phyloP scores from a whole-genome alignment of 164 flowering plant genomes.

The Aristolochia contorta region DNA sequence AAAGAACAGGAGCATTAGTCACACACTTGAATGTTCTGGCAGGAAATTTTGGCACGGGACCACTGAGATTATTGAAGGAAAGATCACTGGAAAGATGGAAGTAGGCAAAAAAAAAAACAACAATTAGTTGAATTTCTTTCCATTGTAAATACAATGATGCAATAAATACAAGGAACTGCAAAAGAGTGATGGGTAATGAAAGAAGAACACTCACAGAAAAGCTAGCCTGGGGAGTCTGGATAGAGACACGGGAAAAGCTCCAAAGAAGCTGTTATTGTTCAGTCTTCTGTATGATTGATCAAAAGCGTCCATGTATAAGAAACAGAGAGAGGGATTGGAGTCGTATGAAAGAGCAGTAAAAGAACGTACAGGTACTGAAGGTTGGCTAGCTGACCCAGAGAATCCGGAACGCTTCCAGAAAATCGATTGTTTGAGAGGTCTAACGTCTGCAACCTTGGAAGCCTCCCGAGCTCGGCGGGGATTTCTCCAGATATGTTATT shows the following conservation, averaged over 20 bases:
- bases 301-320: conserved; percentile 2
- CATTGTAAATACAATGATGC: not conserved
- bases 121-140: not conserved
- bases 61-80: conserved; percentile 85
- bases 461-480: conserved; percentile 62
- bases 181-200: not conserved
- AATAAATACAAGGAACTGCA: no score
- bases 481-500: conserved; percentile 79
- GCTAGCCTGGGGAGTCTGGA: conserved; percentile 66
- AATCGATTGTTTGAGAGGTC: conserved; percentile 82
- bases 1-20: no score
- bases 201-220: conserved; percentile 70
- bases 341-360: conserved; percentile 7
- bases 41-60: conserved; percentile 71
- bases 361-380: conserved; percentile 75
- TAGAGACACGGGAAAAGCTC: conserved; percentile 63
- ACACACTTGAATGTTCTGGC: conserved; percentile 79
- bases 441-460: conserved; percentile 64
- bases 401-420: conserved; percentile 44
- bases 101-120: not conserved
- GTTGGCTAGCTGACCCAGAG: conserved; percentile 48
- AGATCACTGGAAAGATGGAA: conserved; percentile 50
- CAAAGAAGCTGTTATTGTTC: conserved; percentile 84
- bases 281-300: conserved; percentile 47
- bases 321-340: not conserved